These are phyloP conservation scores for Corylus heterophylla DNA, from an alignment of 306 rosid species.

Conservation along the genomic window DNA sequence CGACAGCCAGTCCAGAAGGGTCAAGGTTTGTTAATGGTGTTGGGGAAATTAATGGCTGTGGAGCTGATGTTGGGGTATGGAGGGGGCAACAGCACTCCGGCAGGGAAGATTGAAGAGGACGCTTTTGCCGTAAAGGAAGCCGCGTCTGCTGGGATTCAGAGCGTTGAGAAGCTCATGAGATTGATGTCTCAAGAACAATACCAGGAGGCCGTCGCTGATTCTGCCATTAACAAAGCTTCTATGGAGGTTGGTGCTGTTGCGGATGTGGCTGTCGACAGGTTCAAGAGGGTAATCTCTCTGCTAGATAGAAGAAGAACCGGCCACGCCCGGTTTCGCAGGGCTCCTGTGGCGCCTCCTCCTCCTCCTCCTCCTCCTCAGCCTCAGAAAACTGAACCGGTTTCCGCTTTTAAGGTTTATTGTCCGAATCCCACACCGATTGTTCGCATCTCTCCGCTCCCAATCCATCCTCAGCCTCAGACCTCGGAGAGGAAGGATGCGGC, in stretches of 20 bases:
- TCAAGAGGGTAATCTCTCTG: constrained; percentile 66
- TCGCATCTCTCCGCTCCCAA: constrained; percentile 49
- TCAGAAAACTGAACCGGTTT: constrained; percentile 31
- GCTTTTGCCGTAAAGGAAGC: constrained; percentile 57
- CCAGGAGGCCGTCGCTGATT: constrained; percentile 3
- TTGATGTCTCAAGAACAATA: constrained; percentile 44
- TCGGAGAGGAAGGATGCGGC: constrained; percentile 39
- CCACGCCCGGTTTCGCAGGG: constrained; percentile 79
- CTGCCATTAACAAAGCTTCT: not conserved
- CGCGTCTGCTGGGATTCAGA: constrained; percentile 67
- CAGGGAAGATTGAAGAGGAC: constrained; percentile 22
- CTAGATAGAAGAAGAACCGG: constrained; percentile 57
- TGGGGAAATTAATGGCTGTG: constrained; percentile 39
- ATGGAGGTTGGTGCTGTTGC: constrained; percentile 43
- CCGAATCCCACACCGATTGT: constrained; percentile 47
- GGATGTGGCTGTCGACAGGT: constrained; percentile 58
- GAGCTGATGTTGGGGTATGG: constrained; percentile 43
- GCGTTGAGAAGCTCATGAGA: constrained; percentile 59
- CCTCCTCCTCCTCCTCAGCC: constrained; percentile 15
- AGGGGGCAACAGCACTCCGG: constrained; percentile 22
- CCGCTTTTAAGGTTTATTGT: constrained; percentile 69
- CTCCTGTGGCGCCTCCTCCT: constrained; percentile 29
- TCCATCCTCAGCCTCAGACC: constrained; percentile 6
- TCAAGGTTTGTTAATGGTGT: not conserved
- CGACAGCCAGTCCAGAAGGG: not conserved